Evolutionary conservation across 441 rosid species (phyloP), one percentile per base, ranked within the genome.

Genomic region (Populus hybrid): DNA sequence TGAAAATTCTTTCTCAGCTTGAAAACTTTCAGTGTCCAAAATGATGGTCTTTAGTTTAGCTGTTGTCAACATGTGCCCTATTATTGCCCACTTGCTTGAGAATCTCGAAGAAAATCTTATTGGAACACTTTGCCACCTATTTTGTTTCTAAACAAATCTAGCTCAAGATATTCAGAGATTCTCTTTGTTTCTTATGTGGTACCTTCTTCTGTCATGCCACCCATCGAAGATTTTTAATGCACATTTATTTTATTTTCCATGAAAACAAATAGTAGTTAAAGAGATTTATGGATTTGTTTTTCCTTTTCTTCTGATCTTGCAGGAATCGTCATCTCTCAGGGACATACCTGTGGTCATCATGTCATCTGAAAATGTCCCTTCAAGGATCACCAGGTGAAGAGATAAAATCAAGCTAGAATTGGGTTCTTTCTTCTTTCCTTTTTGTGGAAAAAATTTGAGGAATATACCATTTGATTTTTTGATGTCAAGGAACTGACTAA

Each of bases 341-440:
- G 83, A 90, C 78, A 85, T 92, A 20, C 96, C 96, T 40, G 96
- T 92, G 66, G 92, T 92, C 67, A 85, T 92, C 61, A 90, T 92
- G 93, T 92, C 96, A 6, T 92, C 96, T 6, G 96, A 92, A 79
- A 88, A 92, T 82, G 86, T 87, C 24, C 96, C 93, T 10, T 86
- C 94, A 14, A 89, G 96, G 71, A 90, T 92, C 77, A 85, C 69
- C 79, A 87, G 88, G 89, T 90, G 30, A 81, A 83, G 24, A 11
- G 61, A 34, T 10, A 9, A 8, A 18, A 23, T 12, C 11, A 9
- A 63, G 7, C 21, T 67, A 23, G 26, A 12, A 72, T 34, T 23
- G 20, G 8, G 1, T 6, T 40, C 50, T 40, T 40, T 20, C 28
- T 16, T 30, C 18, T 18, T 54, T 40, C 3, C 64, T 38, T 6